These are phyloP conservation scores for Phytophthora pseudosyringae DNA, from an alignment of 352 stramenopile species.

Conservation along the genomic window DNA sequence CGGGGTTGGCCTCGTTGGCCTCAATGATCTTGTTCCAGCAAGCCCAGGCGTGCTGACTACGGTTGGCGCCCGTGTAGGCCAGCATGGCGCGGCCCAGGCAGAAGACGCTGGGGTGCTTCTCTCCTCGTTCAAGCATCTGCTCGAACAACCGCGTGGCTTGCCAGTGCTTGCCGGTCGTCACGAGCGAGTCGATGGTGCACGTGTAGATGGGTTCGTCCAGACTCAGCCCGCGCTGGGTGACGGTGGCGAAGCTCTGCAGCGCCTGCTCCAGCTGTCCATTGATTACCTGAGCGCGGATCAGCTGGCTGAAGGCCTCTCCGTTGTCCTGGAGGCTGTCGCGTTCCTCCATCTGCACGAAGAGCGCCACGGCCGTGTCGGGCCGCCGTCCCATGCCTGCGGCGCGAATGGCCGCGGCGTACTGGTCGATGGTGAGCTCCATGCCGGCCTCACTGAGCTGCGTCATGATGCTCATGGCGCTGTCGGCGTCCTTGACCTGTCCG, in stretches of 20 bases:
- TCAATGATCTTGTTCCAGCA: slow-evolving; percentile 77
- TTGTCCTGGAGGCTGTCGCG: slow-evolving; percentile 49
- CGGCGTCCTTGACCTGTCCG: slow-evolving; percentile 60
- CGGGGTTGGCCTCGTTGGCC: slow-evolving; percentile 48
- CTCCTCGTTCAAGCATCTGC: slow-evolving; percentile 67
- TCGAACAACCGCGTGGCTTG: slow-evolving; percentile 73
- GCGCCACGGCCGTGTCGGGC: slow-evolving; percentile 53
- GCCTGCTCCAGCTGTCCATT: slow-evolving; percentile 69
- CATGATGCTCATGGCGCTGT: slow-evolving; percentile 58
- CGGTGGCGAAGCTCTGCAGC: slow-evolving; percentile 74
- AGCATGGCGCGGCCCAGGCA: slow-evolving; percentile 81
- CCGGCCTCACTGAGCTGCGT: slow-evolving; percentile 41
- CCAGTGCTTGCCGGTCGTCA: slow-evolving; percentile 66
- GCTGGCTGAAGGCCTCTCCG: slow-evolving; percentile 62
- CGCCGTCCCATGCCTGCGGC: slow-evolving; percentile 67
- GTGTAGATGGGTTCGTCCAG: slow-evolving; percentile 82
- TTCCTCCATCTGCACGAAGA: slow-evolving; percentile 78
- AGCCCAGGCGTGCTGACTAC: slow-evolving; percentile 60
- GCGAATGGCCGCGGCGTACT: slow-evolving; percentile 71
- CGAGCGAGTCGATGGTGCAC: slow-evolving; percentile 72
- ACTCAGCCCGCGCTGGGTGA: slow-evolving; percentile 52
- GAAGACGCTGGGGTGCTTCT: slow-evolving; percentile 69
- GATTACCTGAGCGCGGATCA: slow-evolving; percentile 83
- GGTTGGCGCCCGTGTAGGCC: slow-evolving; percentile 78
- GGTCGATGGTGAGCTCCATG: slow-evolving; percentile 35